Evolutionary conservation across 2,329 filamentous ascomycete genomes (phyloP), one percentile per base, ranked within the genome.

Genomic region (Pseudogymnoascus sp.): DNA sequence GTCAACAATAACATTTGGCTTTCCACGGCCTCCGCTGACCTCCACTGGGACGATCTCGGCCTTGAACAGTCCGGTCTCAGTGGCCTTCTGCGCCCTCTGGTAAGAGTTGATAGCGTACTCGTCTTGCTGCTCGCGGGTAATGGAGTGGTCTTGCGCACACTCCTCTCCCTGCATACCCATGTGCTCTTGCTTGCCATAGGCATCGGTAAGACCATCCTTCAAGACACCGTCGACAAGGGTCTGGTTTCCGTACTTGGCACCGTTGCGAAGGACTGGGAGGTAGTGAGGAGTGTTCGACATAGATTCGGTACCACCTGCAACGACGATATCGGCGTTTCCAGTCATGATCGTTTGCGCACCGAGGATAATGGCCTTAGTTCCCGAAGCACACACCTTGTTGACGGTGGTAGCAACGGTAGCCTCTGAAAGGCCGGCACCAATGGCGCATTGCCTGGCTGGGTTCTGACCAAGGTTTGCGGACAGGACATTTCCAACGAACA

Each of bases 241-340:
- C 79, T 93, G 88, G 78, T 97, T 86, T 71, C 94, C 94, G 77
- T 95, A 99, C 80, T 97, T 97, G 76, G 89, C 87, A 69, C 94
- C 94, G 68, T 78, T 88, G 75, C 94, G 89, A 70, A 96, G 82
- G 75, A 81, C 89, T 67, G 92, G 89, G 60, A 97, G 88, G 81
- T 99, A 99, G 81, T 99, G 92, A 60, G 94, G 94, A 61, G 88
- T 83, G 80, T 97, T 97, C 73, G 92, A 96, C 94, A 99, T 99
- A 81, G 92, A 96, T 81, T 99, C 94, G 69, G 93, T 87, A 70
- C 94, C 94, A 73, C 92, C 94, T 67, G 92, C 94, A 64, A 99
- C 91, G 67, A 99, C 87, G 67, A 97, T 87, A 69, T 90, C 87
- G 67, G 93, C 93, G 74, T 91, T 96, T 69, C 94, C 93, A 61